A percentile compares a stretch with the other conserved stretches of the same genome.
These are phyloP conservation scores for Sphenostylis stenocarpa DNA, from an alignment of 306 rosid species.

Conservation along the genomic window DNA sequence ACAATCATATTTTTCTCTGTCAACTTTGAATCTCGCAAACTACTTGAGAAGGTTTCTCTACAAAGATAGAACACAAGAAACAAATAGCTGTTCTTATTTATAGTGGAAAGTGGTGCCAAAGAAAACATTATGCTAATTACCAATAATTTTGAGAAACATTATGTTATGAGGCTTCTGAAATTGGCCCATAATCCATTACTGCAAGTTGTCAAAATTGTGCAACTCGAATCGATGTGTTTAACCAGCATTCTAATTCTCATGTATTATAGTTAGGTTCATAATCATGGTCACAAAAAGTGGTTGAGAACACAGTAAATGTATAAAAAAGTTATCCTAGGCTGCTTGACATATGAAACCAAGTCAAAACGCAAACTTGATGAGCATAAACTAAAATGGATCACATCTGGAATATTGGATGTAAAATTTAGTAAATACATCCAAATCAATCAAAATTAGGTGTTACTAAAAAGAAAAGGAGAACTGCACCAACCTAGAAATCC, in stretches of 20 bases:
- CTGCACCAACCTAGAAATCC: slow-evolving; percentile 59
- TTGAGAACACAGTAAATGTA: background rate
- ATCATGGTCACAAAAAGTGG: background rate
- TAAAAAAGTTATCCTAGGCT: background rate
- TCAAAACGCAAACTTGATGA: slow-evolving; percentile 16
- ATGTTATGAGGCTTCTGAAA: slow-evolving; percentile 12
- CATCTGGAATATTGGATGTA: too few relatives aligned
- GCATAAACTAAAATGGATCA: slow-evolving; percentile 11
- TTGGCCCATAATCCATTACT: background rate
- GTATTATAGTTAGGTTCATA: slow-evolving; percentile 3
- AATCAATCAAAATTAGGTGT: background rate
- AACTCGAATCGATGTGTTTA: background rate
- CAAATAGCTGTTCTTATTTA: background rate
- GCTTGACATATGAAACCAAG: background rate
- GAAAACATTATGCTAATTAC: slow-evolving; percentile 24
- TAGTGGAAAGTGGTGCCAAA: background rate
- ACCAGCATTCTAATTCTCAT: background rate
- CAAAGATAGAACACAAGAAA: slow-evolving; percentile 8
- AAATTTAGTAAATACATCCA: background rate
- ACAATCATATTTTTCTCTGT: slow-evolving; percentile 29
- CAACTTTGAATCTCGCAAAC: slow-evolving; percentile 42
- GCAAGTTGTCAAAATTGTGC: slow-evolving; percentile 8
- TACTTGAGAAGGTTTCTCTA: slow-evolving; percentile 44
- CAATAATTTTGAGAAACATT: background rate
- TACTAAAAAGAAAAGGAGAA: slow-evolving; percentile 13